Evolutionary conservation across 225 moss, liverwort and hornwort species (phyloP), one percentile per base, ranked within the genome.

Genomic region (Bryoerythrophyllum caledonicum): DNA sequence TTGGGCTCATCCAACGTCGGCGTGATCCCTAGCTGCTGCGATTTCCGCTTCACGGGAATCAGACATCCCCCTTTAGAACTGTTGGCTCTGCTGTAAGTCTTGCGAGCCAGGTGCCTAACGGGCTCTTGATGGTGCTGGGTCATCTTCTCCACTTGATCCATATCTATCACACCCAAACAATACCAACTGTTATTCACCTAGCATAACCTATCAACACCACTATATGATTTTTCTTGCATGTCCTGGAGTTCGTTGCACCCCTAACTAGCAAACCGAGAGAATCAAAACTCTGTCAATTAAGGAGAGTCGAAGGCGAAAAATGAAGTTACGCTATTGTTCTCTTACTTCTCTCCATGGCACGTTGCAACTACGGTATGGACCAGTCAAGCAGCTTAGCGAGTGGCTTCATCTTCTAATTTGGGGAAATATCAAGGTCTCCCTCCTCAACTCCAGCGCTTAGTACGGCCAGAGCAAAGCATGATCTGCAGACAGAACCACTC

Each of bases 81-180:
- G 43, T 75, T 67, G 15, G 57, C 64, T 78, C 51, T 63, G 7
- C 40, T 55, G 30, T 65, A 77, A n/a, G 62, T 32, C 32, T 32
- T 77, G 55, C 74, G 73, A 67, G 74, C 23, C 53, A 43, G 16
- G 54, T 77, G 64, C 26, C 28, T 49, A 32, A 30, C 59, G 16
- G 37, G n/a, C 25, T 58, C 75, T 68, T 76, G 78, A 13, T 48
- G 44, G 44, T 44, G 71, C 27, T 72, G 64, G 75, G 80, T 69
- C 60, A 60, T 63, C 68, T 51, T 81, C 67, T 57, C 72, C 23
- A 53, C 52, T 73, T 38, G 77, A 24, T 86, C 81, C 80, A 86
- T 86, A 64, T 64, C 78, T 46, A 60, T 59, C 71, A 78, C 59
- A n/a, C 43, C 61, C 62, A 37, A 28, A 54, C 2, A 8, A 10